Evolutionary conservation across 805 yeast species (phyloP).

Genomic region (Yamadazyma olivae): DNA sequence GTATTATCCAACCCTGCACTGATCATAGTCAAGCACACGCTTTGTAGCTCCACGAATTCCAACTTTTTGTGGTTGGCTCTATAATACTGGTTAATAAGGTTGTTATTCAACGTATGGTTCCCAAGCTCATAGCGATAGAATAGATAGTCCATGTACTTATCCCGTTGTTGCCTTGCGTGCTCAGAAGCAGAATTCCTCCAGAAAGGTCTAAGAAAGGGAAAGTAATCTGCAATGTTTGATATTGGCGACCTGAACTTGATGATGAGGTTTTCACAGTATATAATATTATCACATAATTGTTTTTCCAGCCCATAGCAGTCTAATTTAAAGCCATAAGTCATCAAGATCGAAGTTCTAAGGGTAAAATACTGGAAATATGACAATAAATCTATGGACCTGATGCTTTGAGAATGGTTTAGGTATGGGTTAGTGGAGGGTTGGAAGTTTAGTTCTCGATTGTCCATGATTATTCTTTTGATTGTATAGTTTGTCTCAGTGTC

Average conservation of each 20-base stretch:
- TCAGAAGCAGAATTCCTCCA: constrained; percentile 14
- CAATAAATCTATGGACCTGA: constrained; percentile 41
- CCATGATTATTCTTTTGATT: constrained; percentile 14
- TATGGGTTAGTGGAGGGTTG: constrained; percentile 18
- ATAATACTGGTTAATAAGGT: background rate
- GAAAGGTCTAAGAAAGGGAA: constrained; percentile 41
- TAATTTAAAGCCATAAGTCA: constrained; percentile 52
- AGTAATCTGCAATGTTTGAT: constrained; percentile 52
- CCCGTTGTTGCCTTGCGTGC: constrained; percentile 41
- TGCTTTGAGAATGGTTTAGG: constrained; percentile 20
- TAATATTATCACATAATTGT: constrained; percentile 47
- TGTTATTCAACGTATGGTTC: background rate
- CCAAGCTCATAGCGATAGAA: constrained; percentile 1
- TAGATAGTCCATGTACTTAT: constrained; percentile 45
- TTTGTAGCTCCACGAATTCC: constrained; percentile 42
- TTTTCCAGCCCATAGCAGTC: constrained; percentile 37
- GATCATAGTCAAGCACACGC: constrained; percentile 70
- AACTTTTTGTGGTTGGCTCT: constrained; percentile 6
- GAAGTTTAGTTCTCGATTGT: constrained; percentile 12
- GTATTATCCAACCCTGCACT: constrained; percentile 79
- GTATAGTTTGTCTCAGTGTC: constrained; percentile 33
- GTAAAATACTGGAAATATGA: constrained; percentile 47
- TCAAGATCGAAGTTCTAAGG: constrained; percentile 44
- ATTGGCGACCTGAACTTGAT: constrained; percentile 56
- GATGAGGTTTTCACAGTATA: constrained; percentile 54